These are phyloP conservation scores for Populus pruinosa DNA, from an alignment of 345 rosid genomes.

Conservation along the genomic window DNA sequence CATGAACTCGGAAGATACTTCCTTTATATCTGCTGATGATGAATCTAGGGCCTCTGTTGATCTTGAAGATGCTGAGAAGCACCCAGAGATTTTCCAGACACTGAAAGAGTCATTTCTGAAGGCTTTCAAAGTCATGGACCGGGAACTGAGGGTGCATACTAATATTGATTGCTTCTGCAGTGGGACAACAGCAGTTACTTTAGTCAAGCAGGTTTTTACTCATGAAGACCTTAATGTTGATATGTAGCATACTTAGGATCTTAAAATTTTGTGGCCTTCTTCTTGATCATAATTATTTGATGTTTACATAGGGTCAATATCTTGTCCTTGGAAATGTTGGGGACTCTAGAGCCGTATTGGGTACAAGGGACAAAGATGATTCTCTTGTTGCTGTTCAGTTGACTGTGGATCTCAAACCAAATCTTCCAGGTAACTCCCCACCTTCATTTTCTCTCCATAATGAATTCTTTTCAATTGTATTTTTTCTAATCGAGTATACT, in stretches of 20 bases:
- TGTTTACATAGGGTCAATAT: conserved; percentile 56
- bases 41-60: conserved; percentile 55
- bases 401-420: conserved; percentile 97
- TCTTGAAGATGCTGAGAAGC: conserved; percentile 48
- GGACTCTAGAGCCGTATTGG: conserved; percentile 93
- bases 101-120: conserved; percentile 81
- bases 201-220: conserved; percentile 77
- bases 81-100: conserved; percentile 47
- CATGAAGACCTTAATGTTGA: background rate
- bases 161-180: conserved; percentile 89
- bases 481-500: background rate
- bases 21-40: conserved; percentile 62
- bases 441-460: background rate
- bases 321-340: conserved; percentile 86
- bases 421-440: conserved; percentile 73
- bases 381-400: conserved; percentile 79
- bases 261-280: conserved; percentile 5
- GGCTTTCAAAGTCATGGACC: conserved; percentile 92
- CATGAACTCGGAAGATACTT: conserved; percentile 49
- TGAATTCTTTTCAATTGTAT: background rate
- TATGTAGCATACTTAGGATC: background rate
- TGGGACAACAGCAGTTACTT: conserved; percentile 95
- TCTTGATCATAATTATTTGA: conserved; percentile 10
- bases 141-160: conserved; percentile 73
- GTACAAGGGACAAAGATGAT: conserved; percentile 62